A percentile compares a stretch with the other conserved stretches of the same genome.
Conservation (phyloP, 1,284 basidiomycete species). For the Trametes sp. region DNA sequence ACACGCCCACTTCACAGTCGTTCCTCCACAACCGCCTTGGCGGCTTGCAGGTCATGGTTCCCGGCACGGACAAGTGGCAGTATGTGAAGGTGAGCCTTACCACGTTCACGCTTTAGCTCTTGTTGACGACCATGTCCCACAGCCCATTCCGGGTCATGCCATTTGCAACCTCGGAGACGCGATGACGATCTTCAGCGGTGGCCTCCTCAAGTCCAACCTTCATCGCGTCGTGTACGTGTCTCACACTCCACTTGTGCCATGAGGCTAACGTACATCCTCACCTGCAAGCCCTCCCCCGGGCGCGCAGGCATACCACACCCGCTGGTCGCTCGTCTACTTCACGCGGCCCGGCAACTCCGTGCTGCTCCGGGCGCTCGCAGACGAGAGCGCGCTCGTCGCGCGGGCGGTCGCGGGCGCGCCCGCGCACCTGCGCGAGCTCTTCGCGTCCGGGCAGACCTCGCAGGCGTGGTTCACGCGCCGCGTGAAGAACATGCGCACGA, state of each 20-base stretch:
- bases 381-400: constrained; percentile 37
- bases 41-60: constrained; percentile 74
- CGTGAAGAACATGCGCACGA: constrained; percentile 37
- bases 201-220: constrained; percentile 47
- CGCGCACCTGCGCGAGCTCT: too few relatives aligned
- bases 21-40: constrained; percentile 75
- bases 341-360: constrained; percentile 44
- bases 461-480: constrained; percentile 40
- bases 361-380: constrained; percentile 33
- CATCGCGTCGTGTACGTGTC: constrained; percentile 45
- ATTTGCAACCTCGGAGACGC: constrained; percentile 49
- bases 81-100: constrained; percentile 77
- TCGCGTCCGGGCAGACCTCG: constrained; percentile 35
- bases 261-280: too few relatives aligned
- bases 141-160: constrained; percentile 43
- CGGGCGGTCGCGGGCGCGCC: too few relatives aligned
- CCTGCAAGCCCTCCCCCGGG: constrained; percentile 39
- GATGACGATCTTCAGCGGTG: constrained; percentile 47
- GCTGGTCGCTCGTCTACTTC: constrained; percentile 51
- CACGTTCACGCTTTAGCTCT: too few relatives aligned
- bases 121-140: too few relatives aligned
- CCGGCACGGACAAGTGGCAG: constrained; percentile 66
- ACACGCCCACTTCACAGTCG: too few relatives aligned
- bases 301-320: constrained; percentile 43
- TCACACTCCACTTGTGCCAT: not conserved